Conservation (phyloP, 2,329 filamentous ascomycete species). For the Rachicladosporium sp. region DNA sequence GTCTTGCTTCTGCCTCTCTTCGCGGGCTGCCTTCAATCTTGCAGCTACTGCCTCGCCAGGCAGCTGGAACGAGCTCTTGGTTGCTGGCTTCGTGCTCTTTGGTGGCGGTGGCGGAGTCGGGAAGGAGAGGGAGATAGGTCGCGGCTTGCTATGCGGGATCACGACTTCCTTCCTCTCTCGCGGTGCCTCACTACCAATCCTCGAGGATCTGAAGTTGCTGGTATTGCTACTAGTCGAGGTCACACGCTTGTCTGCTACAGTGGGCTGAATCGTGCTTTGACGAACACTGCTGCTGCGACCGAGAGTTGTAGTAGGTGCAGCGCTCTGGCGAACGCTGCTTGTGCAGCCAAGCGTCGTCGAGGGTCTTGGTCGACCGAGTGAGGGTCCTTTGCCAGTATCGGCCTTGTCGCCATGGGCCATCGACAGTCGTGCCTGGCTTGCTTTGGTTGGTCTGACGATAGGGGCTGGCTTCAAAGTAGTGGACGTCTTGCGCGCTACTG, state of each 20-base stretch:
- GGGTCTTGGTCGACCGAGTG: constrained; percentile 10
- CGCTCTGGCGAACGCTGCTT: constrained; percentile 6
- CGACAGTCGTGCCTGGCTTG: constrained; percentile 19
- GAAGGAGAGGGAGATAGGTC: constrained; percentile 36
- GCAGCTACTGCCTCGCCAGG: constrained; percentile 42
- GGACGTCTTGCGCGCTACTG: background rate
- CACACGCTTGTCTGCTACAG: constrained; percentile 1
- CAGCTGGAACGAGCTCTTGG: constrained; percentile 38
- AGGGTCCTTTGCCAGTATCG: constrained; percentile 10
- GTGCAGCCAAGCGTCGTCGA: constrained; percentile 11
- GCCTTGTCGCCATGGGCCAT: constrained; percentile 16
- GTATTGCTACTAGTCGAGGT: constrained; percentile 10
- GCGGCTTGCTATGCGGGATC: constrained; percentile 30
- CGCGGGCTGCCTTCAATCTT: constrained; percentile 39
- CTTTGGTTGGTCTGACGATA: constrained; percentile 20
- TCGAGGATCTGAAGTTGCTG: background rate
- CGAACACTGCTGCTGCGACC: constrained; percentile 8
- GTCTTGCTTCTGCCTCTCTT: constrained; percentile 35
- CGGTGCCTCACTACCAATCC: constrained; percentile 1
- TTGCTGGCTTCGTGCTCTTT: constrained; percentile 40
- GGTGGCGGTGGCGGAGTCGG: constrained; percentile 33
- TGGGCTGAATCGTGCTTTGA: constrained; percentile 1
- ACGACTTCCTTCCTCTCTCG: constrained; percentile 16
- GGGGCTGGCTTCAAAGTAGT: constrained; percentile 13
- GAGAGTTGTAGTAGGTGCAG: constrained; percentile 4